These are phyloP conservation scores for Dictyostelium capitatum DNA, from an alignment of 78 protist genomes.

Conservation along the genomic window DNA sequence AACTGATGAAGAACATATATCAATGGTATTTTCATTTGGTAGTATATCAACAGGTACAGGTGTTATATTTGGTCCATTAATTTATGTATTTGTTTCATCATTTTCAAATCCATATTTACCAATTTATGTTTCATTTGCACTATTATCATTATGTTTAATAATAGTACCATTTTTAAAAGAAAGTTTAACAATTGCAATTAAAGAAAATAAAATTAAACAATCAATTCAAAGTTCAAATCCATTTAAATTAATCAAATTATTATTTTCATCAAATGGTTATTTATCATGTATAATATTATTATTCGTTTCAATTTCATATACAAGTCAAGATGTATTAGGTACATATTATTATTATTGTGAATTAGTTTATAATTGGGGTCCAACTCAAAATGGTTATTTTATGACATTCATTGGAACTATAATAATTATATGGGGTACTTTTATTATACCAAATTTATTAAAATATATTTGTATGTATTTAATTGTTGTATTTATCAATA, in stretches of 20 bases:
- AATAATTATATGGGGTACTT: background rate
- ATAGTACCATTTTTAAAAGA: background rate
- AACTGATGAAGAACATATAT: background rate
- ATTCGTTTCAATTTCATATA: background rate
- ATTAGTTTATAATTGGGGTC: constrained; percentile 5
- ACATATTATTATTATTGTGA: background rate
- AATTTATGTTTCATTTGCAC: background rate
- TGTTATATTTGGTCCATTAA: background rate
- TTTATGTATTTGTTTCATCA: background rate
- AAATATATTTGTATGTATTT: constrained; percentile 33
- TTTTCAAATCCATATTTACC: background rate
- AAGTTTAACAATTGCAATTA: background rate
- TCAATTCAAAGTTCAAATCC: background rate
- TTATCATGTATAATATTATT: background rate
- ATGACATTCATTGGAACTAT: background rate
- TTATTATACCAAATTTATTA: constrained; percentile 12
- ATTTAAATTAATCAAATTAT: background rate
- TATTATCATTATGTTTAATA: background rate
- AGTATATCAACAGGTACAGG: too few species aligned
- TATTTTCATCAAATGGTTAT: background rate
- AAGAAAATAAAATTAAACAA: background rate
- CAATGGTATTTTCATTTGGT: background rate
- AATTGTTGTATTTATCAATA: background rate
- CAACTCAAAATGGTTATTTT: background rate
- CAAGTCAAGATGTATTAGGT: background rate